These are phyloP conservation scores for Falciphora oryzae DNA, from an alignment of 2,329 filamentous ascomycete species.

Conservation along the genomic window DNA sequence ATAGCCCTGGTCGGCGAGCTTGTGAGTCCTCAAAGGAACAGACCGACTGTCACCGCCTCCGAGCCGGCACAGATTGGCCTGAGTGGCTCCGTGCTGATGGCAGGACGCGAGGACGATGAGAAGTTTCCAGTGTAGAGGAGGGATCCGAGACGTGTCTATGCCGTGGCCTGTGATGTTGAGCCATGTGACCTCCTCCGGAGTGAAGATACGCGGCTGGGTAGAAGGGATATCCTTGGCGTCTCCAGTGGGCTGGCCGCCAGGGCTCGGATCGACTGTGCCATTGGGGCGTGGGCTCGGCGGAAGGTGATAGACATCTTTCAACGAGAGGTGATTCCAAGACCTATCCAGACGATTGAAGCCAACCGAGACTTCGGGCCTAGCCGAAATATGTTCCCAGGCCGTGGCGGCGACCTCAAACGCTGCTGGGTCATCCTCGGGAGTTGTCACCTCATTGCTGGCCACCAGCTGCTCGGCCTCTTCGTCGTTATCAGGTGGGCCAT, in stretches of 20 bases:
- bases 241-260: not conserved
- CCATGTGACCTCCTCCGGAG: constrained; percentile 53
- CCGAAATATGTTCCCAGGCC: constrained; percentile 35
- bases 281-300: constrained; percentile 13
- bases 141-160: constrained; percentile 52
- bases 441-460: constrained; percentile 7
- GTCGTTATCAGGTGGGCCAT: not conserved
- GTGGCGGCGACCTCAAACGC: constrained; percentile 32
- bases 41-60: constrained; percentile 59
- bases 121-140: constrained; percentile 53
- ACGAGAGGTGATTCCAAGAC: constrained; percentile 29
- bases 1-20: constrained; percentile 54
- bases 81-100: constrained; percentile 50
- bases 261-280: not conserved
- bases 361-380: constrained; percentile 34
- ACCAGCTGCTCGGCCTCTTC: not conserved
- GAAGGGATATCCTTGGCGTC: not conserved
- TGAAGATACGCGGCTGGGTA: constrained; percentile 33
- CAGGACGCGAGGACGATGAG: constrained; percentile 52
- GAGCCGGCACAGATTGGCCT: constrained; percentile 52
- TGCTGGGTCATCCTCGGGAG: constrained; percentile 7
- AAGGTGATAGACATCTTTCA: constrained; percentile 27
- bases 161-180: constrained; percentile 53
- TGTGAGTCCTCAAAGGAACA: constrained; percentile 55
- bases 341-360: constrained; percentile 23